phyloP scores from a whole-genome alignment of 768 basidiomycete species.

The Trametes gibbosa region DNA sequence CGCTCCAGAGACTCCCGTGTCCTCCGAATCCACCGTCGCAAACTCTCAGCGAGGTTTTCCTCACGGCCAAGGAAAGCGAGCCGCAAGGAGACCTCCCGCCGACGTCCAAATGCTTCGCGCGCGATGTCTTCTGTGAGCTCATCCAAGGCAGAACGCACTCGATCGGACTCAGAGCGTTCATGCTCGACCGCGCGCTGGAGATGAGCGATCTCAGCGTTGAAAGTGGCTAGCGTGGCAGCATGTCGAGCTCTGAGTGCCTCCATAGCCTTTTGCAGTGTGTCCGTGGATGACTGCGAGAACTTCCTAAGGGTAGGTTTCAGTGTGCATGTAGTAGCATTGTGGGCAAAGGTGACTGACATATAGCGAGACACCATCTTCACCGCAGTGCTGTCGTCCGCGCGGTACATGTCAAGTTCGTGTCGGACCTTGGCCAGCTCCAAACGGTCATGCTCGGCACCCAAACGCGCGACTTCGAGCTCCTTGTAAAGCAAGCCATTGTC shows the following conservation, averaged over 20 bases:
- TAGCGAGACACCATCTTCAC: constrained; percentile 83
- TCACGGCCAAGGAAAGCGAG: constrained; percentile 65
- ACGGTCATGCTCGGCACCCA: constrained; percentile 41
- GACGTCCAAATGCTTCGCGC: constrained; percentile 68
- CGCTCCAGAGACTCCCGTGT: constrained; percentile 42
- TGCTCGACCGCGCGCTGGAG: constrained; percentile 43
- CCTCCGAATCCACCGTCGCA: constrained; percentile 56
- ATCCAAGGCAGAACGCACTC: constrained; percentile 61
- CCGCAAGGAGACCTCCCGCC: constrained; percentile 66
- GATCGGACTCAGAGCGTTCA: constrained; percentile 43
- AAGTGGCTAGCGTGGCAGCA: constrained; percentile 54
- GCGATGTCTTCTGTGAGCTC: constrained; percentile 69
- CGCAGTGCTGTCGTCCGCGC: constrained; percentile 69
- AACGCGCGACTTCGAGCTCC: constrained; percentile 46
- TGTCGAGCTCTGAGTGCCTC: constrained; percentile 59
- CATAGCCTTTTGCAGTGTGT: constrained; percentile 61
- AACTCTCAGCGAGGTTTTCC: constrained; percentile 51
- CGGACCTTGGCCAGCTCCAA: constrained; percentile 44
- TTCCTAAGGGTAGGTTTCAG: constrained; percentile 47
- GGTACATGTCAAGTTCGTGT: constrained; percentile 52
- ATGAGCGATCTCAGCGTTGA: constrained; percentile 47
- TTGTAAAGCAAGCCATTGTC: constrained; percentile 44
- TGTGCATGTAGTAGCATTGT: not conserved
- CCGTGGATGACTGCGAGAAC: constrained; percentile 76
- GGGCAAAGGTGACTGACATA: constrained; percentile 46